Conservation (phyloP, 2,329 filamentous ascomycete genomes). For the Didymella glomerata region DNA sequence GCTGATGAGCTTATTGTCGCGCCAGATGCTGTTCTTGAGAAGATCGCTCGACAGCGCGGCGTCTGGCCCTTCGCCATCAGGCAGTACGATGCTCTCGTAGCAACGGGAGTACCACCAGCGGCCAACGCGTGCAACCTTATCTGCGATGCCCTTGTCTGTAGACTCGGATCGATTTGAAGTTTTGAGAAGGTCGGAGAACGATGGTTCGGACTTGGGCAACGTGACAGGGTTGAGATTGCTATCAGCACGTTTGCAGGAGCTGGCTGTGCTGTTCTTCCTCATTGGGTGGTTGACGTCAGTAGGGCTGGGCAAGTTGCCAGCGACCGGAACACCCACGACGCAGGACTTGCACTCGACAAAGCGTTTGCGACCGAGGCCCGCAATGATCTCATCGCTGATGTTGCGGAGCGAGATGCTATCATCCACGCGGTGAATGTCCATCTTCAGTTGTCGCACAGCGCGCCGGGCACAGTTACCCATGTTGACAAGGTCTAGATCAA, state of each 20-base stretch:
- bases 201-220: conserved; percentile 43
- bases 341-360: conserved; percentile 79
- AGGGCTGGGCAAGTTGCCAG: conserved; percentile 53
- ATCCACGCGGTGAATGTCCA: conserved; percentile 69
- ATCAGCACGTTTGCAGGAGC: conserved; percentile 25
- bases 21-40: conserved; percentile 75
- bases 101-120: conserved; percentile 97
- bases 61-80: conserved; percentile 44
- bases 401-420: conserved; percentile 67
- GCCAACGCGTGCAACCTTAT: conserved; percentile 89
- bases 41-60: conserved; percentile 46
- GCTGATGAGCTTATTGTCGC: conserved; percentile 73
- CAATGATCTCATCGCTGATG: conserved; percentile 65
- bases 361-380: conserved; percentile 71
- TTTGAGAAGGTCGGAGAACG: conserved; percentile 50
- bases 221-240: conserved; percentile 24
- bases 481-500: conserved; percentile 82
- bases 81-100: conserved; percentile 75
- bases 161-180: conserved; percentile 45
- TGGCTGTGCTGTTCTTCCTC: conserved; percentile 45
- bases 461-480: conserved; percentile 78
- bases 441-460: conserved; percentile 74
- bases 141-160: conserved; percentile 84
- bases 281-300: conserved; percentile 35
- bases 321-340: conserved; percentile 79